Evolutionary conservation across 2,329 filamentous ascomycete species (phyloP).

Genomic region (Phialophora tarda): DNA sequence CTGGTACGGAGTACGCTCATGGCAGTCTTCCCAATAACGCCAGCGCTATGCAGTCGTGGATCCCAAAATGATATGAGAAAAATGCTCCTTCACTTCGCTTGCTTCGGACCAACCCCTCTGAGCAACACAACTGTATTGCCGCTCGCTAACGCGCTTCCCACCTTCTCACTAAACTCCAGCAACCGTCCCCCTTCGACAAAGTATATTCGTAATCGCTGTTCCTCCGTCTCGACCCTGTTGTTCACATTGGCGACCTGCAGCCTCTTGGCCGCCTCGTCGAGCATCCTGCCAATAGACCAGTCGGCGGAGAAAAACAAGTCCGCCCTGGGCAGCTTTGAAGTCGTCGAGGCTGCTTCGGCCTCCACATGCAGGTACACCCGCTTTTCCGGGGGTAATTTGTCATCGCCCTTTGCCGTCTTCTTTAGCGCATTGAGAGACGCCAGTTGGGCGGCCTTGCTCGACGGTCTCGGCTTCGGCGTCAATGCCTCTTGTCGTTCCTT

Average conservation of each 20-base stretch:
- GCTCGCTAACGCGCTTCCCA: constrained; percentile 73
- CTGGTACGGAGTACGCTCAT: neutral
- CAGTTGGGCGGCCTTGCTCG: constrained; percentile 67
- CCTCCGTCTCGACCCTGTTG: constrained; percentile 54
- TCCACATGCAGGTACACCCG: constrained; percentile 90
- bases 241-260: constrained; percentile 54
- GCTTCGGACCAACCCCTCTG: constrained; percentile 79
- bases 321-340: constrained; percentile 79
- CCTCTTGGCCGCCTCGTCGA: constrained; percentile 53
- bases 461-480: constrained; percentile 69
- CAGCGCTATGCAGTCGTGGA: constrained; percentile 26
- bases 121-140: constrained; percentile 91
- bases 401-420: constrained; percentile 86
- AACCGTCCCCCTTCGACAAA: constrained; percentile 89
- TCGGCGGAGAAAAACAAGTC: constrained; percentile 81
- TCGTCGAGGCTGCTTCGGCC: constrained; percentile 77
- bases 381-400: constrained; percentile 78
- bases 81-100: constrained; percentile 10
- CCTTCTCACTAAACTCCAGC: constrained; percentile 85
- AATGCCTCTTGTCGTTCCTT: constrained; percentile 71
- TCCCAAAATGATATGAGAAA: neutral
- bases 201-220: constrained; percentile 82
- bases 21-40: constrained; percentile 14
- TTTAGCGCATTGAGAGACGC: constrained; percentile 79
- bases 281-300: constrained; percentile 80